phyloP scores from a whole-genome alignment of 495 filamentous ascomycete genomes.

The Talaromyces stipitatus region DNA sequence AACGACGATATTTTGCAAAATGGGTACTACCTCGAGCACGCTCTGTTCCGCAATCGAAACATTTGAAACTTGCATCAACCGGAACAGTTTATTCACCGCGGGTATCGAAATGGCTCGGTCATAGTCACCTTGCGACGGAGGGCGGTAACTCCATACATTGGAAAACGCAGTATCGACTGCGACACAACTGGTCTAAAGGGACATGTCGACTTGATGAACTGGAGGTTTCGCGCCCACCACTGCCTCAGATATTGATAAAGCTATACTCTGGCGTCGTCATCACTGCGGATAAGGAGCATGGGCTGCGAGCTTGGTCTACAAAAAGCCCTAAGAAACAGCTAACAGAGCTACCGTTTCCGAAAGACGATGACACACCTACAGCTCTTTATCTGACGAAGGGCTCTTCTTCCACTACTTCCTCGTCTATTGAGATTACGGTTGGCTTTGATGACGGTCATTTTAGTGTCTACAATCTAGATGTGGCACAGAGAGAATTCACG shows the following conservation, averaged over 20 bases:
- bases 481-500: conserved; percentile 29
- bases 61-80: conserved; percentile 25
- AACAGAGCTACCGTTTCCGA: conserved; percentile 17
- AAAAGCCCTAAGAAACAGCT: conserved; percentile 40
- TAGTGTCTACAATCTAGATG: conserved; percentile 55
- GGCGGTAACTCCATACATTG: conserved; percentile 53
- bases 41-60: conserved; percentile 61
- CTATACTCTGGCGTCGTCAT: conserved; percentile 69
- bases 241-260: conserved; percentile 58
- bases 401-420: conserved; percentile 50
- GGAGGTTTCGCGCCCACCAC: conserved; percentile 48
- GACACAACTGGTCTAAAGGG: conserved; percentile 87
- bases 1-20: conserved; percentile 74
- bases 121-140: conserved; percentile 46
- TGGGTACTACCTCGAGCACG: conserved; percentile 82
- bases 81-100: conserved; percentile 61
- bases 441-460: conserved; percentile 77
- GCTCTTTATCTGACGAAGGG: conserved; percentile 5
- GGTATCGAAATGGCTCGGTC: conserved; percentile 78
- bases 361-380: background rate
- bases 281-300: conserved; percentile 61
- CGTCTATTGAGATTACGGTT: conserved; percentile 52
- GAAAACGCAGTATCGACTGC: conserved; percentile 85
- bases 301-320: conserved; percentile 72
- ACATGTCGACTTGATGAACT: conserved; percentile 75